Conservation (phyloP, 768 basidiomycete species). For the Hirschioporus abietinus region DNA sequence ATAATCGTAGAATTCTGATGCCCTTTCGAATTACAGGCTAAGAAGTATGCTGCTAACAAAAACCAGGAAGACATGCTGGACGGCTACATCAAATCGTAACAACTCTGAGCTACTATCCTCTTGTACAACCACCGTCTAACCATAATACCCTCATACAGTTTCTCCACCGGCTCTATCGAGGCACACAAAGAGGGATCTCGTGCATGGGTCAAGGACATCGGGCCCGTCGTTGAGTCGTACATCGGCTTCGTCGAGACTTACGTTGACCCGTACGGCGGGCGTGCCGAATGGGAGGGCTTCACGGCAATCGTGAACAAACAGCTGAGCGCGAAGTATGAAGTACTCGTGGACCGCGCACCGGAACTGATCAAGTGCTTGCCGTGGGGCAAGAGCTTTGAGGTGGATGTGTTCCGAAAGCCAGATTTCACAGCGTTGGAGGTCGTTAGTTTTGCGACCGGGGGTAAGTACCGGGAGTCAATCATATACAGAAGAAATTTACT, state of each 20-base stretch:
- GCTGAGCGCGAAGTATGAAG: slow-evolving; percentile 77
- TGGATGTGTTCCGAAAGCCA: slow-evolving; percentile 69
- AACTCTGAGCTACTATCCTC: slow-evolving; percentile 14
- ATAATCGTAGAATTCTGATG: background rate
- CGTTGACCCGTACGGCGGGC: slow-evolving; percentile 85
- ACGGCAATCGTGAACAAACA: slow-evolving; percentile 85
- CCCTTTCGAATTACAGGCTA: slow-evolving; percentile 41
- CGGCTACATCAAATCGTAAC: slow-evolving; percentile 71
- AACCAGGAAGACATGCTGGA: slow-evolving; percentile 71
- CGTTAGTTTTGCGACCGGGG: slow-evolving; percentile 77
- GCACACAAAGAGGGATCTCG: slow-evolving; percentile 74
- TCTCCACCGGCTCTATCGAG: slow-evolving; percentile 71
- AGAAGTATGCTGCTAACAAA: slow-evolving; percentile 67
- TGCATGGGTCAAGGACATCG: slow-evolving; percentile 83
- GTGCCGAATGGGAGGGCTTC: slow-evolving; percentile 95
- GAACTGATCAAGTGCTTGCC: slow-evolving; percentile 76
- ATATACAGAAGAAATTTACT: slow-evolving; percentile 5
- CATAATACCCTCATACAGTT: slow-evolving; percentile 35
- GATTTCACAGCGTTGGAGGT: slow-evolving; percentile 86
- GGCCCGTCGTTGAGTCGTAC: slow-evolving; percentile 85
- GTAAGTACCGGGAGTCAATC: slow-evolving; percentile 30
- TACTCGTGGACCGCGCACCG: slow-evolving; percentile 69
- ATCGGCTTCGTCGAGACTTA: slow-evolving; percentile 85
- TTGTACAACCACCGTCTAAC: background rate
- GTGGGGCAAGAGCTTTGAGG: slow-evolving; percentile 57